Evolutionary conservation across 192 early-diverging fungal species (phyloP).

Genomic region (Backusella tuberculispora): DNA sequence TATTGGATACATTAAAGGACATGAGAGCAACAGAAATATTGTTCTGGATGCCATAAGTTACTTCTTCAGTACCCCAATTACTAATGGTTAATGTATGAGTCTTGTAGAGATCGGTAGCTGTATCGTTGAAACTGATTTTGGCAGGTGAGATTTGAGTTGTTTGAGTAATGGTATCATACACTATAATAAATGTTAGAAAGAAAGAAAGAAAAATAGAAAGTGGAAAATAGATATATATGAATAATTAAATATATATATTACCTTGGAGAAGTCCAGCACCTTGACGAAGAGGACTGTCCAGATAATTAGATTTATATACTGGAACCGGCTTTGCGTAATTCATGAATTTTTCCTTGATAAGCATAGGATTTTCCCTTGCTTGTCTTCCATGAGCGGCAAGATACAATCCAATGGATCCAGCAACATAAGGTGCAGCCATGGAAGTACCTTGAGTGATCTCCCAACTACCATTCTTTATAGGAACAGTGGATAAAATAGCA

Average conservation of each 20-base stretch:
- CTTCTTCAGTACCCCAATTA: conserved; percentile 42
- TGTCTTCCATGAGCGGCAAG: conserved; percentile 33
- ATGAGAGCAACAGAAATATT: conserved; percentile 41
- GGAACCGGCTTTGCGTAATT: conserved; percentile 24
- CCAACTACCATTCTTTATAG: neutral
- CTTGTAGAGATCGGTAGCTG: conserved; percentile 36
- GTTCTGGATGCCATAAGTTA: conserved; percentile 43
- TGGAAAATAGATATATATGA: neutral
- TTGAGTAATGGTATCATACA: conserved; percentile 45
- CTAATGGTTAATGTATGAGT: conserved; percentile 42
- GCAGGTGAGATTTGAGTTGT: conserved; percentile 44
- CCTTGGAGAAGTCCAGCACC: conserved; percentile 60
- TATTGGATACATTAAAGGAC: conserved; percentile 35
- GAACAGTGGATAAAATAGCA: conserved; percentile 48
- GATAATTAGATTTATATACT: neutral
- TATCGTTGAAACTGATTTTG: conserved; percentile 57
- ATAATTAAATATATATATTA: neutral
- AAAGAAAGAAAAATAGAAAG: neutral
- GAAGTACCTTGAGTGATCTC: conserved; percentile 44
- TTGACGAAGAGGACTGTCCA: conserved; percentile 44
- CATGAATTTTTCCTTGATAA: conserved; percentile 41
- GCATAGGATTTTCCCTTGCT: conserved; percentile 24
- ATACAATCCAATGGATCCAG: conserved; percentile 53
- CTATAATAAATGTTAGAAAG: conserved; percentile 6
- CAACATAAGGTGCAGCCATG: conserved; percentile 62